Percentiles rank a stretch among this genome's conserved stretches.
phyloP scores from a whole-genome alignment of 1,284 basidiomycete genomes.

The Vanrija sp. region DNA sequence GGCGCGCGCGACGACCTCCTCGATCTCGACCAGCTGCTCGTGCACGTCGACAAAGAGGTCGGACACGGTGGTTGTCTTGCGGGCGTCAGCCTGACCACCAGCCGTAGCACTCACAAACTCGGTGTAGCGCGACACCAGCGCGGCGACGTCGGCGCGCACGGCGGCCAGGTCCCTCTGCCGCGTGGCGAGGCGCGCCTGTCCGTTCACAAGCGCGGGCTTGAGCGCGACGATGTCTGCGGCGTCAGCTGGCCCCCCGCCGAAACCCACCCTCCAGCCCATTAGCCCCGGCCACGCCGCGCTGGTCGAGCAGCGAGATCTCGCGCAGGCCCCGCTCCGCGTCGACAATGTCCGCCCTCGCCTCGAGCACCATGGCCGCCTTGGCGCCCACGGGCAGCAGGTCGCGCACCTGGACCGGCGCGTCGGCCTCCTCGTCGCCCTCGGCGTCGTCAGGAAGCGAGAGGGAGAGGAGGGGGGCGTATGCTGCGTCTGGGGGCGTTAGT shows the following conservation, averaged over 20 bases:
- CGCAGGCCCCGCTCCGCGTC: slow-evolving; percentile 37
- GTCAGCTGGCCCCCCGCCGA: not conserved
- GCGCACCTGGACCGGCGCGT: slow-evolving; percentile 4
- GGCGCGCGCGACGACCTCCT: slow-evolving; percentile 28
- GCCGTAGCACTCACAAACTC: slow-evolving; percentile 30
- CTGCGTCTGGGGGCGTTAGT: slow-evolving; percentile 19
- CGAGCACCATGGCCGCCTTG: slow-evolving; percentile 36
- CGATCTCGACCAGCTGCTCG: slow-evolving; percentile 32
- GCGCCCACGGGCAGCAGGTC: slow-evolving; percentile 27
- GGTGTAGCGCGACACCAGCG: slow-evolving; percentile 31
- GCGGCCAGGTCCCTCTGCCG: slow-evolving; percentile 16
- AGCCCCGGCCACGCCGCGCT: slow-evolving; percentile 32
- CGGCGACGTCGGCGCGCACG: slow-evolving; percentile 21
- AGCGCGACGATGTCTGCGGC: slow-evolving; percentile 28
- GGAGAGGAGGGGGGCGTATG: slow-evolving; percentile 32
- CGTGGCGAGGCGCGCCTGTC: slow-evolving; percentile 6
- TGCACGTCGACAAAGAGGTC: slow-evolving; percentile 42
- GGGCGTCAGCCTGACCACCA: not conserved
- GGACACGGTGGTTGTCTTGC: slow-evolving; percentile 37
- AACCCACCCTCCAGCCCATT: slow-evolving; percentile 35
- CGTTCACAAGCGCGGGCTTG: slow-evolving; percentile 18
- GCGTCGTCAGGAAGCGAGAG: slow-evolving; percentile 1
- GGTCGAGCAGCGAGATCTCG: slow-evolving; percentile 34
- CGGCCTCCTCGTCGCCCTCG: not conserved
- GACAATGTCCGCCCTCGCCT: slow-evolving; percentile 33